Evolutionary conservation across 2,329 filamentous ascomycete species (phyloP).

Genomic region (Neonectria magnoliae): DNA sequence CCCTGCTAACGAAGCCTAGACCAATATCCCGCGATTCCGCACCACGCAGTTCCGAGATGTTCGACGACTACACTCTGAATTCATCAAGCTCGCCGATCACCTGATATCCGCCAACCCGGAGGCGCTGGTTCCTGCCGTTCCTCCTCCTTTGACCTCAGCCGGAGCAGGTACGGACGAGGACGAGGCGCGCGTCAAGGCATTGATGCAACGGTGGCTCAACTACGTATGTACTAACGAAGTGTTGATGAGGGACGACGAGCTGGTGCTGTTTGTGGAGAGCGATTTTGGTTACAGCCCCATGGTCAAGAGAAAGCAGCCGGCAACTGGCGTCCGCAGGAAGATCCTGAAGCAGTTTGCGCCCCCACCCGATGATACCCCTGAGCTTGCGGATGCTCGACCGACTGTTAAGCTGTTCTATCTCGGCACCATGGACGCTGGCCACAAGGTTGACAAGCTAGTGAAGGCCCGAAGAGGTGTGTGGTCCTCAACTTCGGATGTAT

Average conservation of each 20-base stretch:
- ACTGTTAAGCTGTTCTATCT: slow-evolving; percentile 96
- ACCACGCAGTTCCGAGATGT: slow-evolving; percentile 99
- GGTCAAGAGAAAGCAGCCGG: slow-evolving; percentile 94
- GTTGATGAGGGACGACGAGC: slow-evolving; percentile 94
- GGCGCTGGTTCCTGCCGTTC: slow-evolving; percentile 91
- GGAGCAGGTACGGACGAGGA: slow-evolving; percentile 97
- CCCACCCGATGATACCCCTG: slow-evolving; percentile 95
- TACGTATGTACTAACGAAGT: slow-evolving; percentile 92
- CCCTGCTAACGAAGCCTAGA: slow-evolving; percentile 66
- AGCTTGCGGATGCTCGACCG: slow-evolving; percentile 88
- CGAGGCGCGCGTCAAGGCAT: slow-evolving; percentile 85
- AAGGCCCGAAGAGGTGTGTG: slow-evolving; percentile 85
- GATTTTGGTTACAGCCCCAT: slow-evolving; percentile 98
- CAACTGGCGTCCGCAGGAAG: slow-evolving; percentile 93
- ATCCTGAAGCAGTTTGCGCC: slow-evolving; percentile 98
- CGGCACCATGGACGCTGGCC: slow-evolving; percentile 94
- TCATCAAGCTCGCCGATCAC: slow-evolving; percentile 94
- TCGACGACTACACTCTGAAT: slow-evolving; percentile 93
- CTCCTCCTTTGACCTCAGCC: slow-evolving; percentile 92
- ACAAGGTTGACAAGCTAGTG: slow-evolving; percentile 94
- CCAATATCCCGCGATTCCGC: slow-evolving; percentile 96
- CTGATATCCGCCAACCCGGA: slow-evolving; percentile 98
- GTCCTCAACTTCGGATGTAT: background rate
- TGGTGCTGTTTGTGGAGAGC: slow-evolving; percentile 98
- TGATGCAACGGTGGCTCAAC: slow-evolving; percentile 95